Evolutionary conservation across 1,284 basidiomycete species (phyloP), one percentile per base, ranked within the genome.

Genomic region (Tilletia setariae): DNA sequence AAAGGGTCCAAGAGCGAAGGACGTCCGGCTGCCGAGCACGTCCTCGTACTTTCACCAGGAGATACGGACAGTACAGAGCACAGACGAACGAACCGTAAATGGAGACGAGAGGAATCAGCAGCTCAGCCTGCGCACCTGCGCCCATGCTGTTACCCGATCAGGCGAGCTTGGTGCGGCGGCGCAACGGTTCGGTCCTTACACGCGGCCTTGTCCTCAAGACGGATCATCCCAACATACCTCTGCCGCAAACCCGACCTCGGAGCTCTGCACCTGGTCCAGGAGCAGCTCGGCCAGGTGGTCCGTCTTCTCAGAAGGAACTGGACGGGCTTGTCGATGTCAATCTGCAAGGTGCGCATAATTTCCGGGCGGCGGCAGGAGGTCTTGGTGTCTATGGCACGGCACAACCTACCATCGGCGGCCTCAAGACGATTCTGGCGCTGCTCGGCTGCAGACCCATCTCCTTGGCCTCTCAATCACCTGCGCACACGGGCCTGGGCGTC

Each of bases 161-260:
- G 68, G 72, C 75, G 25, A 70, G 66, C 61, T 87, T 95, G 21
- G 93, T 98, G 69, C 95, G 94, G 84, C 90, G 91, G 15, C 86
- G 94, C 64, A 86, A 87, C 1, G 94, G 94, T 30, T 93, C 91
- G 75, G 94, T 98, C 11, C 85, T 98, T 21, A 91, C 90, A 19
- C 85, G 94, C 77, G 93, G 91, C 0, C 92, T 94, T 81, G 94
- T 97, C 69, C 85, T 97, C 74, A 97, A 97, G 86, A 95, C 94
- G 23, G 85, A 85, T 81, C 73, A 80, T 44, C 44, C 63, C 63
- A 46, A 44, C 40, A 23, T 47, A 21, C 63, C 63, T 16, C 42
- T 47, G 3, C 63, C 44, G 0, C 63, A 44, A 7, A n/a, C 25
- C 1, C 61, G 42, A 30, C 44, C 63, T n/a, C 63, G 42, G 13